Conservation (phyloP, 352 stramenopile genomes). For the Blastocystis hominis region DNA sequence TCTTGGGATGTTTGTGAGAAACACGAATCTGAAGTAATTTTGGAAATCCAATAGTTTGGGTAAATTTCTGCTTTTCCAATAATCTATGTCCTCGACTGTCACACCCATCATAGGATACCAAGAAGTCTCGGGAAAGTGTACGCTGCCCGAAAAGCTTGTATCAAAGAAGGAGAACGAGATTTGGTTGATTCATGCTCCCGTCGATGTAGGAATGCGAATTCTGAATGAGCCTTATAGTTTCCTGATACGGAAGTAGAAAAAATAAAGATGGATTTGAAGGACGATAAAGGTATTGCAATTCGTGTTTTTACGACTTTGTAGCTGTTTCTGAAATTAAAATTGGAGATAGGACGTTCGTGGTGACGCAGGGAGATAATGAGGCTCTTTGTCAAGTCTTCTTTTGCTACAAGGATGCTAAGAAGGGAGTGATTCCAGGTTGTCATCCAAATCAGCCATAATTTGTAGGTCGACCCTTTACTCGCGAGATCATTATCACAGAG, state of each 20-base stretch:
- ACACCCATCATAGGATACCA: constrained; percentile 15
- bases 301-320: neutral
- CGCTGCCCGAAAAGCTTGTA: constrained; percentile 46
- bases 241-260: constrained; percentile 34
- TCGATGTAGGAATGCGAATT: neutral
- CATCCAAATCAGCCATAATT: neutral
- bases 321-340: constrained; percentile 9
- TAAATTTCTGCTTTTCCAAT: neutral
- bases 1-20: neutral
- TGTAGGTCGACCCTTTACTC: constrained; percentile 42
- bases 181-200: constrained; percentile 37
- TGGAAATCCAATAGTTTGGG: neutral
- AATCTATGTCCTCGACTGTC: constrained; percentile 13
- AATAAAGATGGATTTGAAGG: constrained; percentile 30
- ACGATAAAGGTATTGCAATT: neutral
- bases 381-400: constrained; percentile 24
- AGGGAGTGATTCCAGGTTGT: constrained; percentile 42
- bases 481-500: constrained; percentile 15
- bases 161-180: constrained; percentile 53
- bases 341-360: neutral
- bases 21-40: neutral
- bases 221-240: neutral
- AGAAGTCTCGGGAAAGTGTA: constrained; percentile 3
- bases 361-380: neutral
- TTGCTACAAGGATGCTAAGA: constrained; percentile 48